Base-by-base conservation (phyloP, 2,329 filamentous ascomycete genomes). In the Fonsecaea nubica region DNA sequence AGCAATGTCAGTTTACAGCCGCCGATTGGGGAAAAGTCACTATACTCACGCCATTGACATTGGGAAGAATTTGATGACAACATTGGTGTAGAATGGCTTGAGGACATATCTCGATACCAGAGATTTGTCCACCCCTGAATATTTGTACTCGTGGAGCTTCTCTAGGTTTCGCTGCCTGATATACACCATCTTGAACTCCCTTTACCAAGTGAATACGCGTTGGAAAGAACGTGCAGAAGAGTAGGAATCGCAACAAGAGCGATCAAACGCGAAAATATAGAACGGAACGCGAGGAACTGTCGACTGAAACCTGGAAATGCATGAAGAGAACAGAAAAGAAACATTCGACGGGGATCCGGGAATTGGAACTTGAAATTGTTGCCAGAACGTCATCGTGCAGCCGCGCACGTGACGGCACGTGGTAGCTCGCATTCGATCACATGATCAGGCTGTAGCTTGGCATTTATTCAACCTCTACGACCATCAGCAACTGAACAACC, bases 21-120 rank as follows among this genome's bases (percentile, higher is more conserved):
- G 35, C 30, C 12, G 66, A 73, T 60, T 54, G 64, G 61, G 57
- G 12, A 42, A 42, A 60, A 21, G 12, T 12, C 21, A 54, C 42
- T 59, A 50, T 18, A 85, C 86, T 83, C 76, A 88, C 78, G 95
- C 95, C 93, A 99, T 98, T 77, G 85, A 91, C 88, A 96, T 91
- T 53, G 95, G 95, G 78, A 99, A 98, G 80, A 90, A 90, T 70
- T 94, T 89, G 82, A 99, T 97, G 75, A 96, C 94, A 72, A 95
- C 85, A 81, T 96, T 90, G 76, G 89, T 96, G 84, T 98, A 99
- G 81, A 98, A 99, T 7, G 95, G 95, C 85, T 99, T 98, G 75
- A 99, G 84, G 71, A 99, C 87, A 82, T 97, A 98, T 79, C 90
- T 92, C 71, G 93, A 97, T 48, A 92, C 85, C 68, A 97, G 84